These are phyloP conservation scores for Ensete glaucum DNA, from an alignment of 176 grass and related monocot genomes.

Conservation along the genomic window DNA sequence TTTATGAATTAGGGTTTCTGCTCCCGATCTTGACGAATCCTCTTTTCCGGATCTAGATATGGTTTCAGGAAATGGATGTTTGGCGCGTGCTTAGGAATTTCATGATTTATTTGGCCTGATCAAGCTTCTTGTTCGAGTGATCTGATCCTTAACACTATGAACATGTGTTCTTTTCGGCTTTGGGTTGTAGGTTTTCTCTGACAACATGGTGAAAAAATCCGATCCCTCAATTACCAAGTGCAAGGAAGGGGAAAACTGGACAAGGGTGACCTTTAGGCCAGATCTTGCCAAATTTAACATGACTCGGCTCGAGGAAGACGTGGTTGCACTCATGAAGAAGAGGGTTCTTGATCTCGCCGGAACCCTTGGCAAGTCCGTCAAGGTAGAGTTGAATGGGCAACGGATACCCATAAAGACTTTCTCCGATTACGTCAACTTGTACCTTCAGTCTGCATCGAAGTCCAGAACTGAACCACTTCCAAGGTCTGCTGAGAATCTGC, in stretches of 20 bases:
- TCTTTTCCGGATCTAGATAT: no score
- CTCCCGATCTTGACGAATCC: no score
- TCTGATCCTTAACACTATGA: no score
- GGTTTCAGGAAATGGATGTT: no score
- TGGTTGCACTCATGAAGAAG: slow-evolving; percentile 83
- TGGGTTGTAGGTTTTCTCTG: slow-evolving; percentile 51
- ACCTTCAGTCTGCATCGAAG: slow-evolving; percentile 35
- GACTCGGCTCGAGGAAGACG: slow-evolving; percentile 65
- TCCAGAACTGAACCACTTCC: slow-evolving; percentile 17
- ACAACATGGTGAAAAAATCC: slow-evolving; percentile 75
- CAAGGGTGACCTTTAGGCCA: slow-evolving; percentile 69
- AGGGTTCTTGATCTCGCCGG: slow-evolving; percentile 84
- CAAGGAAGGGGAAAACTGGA: slow-evolving; percentile 77
- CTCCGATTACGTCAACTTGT: slow-evolving; percentile 55
- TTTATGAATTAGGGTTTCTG: no score
- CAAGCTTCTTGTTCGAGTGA: no score
- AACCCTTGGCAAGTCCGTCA: slow-evolving; percentile 66
- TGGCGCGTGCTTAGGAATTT: no score
- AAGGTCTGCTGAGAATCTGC: slow-evolving; percentile 27
- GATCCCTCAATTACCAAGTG: slow-evolving; percentile 66
- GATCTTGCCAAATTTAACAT: slow-evolving; percentile 87
- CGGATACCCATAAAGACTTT: slow-evolving; percentile 48
- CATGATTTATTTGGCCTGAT: no score
- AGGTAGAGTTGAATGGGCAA: slow-evolving; percentile 77
- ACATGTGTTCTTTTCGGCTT: not conserved